These are phyloP conservation scores for Pythium coloratum DNA, from an alignment of 352 stramenopile genomes.

Conservation along the genomic window DNA sequence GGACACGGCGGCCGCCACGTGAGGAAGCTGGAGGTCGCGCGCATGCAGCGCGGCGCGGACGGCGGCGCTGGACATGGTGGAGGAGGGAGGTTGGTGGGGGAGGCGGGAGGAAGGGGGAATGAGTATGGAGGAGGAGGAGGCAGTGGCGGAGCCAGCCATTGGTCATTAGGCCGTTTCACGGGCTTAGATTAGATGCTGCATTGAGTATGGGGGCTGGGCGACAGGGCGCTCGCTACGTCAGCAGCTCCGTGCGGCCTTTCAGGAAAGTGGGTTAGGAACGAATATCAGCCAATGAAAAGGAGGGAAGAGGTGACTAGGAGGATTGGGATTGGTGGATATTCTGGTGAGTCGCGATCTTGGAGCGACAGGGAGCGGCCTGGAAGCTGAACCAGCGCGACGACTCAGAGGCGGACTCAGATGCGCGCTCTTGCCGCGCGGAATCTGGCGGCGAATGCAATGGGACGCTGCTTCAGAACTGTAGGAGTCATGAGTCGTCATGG, in stretches of 20 bases:
- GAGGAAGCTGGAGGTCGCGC: constrained; percentile 53
- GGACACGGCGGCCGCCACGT: constrained; percentile 52
- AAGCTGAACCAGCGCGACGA: background rate
- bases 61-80: constrained; percentile 54
- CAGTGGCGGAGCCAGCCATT: background rate
- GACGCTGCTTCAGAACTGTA: background rate
- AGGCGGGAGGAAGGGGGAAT: too few species aligned
- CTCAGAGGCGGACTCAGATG: background rate
- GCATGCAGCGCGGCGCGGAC: constrained; percentile 46
- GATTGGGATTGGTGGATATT: background rate
- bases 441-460: background rate
- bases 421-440: background rate
- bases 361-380: background rate
- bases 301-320: too few species aligned
- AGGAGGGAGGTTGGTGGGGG: background rate
- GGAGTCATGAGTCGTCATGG: background rate
- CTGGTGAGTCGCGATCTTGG: background rate
- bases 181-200: constrained; percentile 4
- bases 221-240: constrained; percentile 5
- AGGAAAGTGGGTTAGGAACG: background rate
- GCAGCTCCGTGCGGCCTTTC: constrained; percentile 1
- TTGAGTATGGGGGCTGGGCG: background rate
- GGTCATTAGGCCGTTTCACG: background rate
- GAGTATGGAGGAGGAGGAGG: constrained; percentile 1
- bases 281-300: background rate